These are phyloP conservation scores for Thinopyrum elongatum DNA, from an alignment of 176 grass and related monocot genomes.

Conservation along the genomic window DNA sequence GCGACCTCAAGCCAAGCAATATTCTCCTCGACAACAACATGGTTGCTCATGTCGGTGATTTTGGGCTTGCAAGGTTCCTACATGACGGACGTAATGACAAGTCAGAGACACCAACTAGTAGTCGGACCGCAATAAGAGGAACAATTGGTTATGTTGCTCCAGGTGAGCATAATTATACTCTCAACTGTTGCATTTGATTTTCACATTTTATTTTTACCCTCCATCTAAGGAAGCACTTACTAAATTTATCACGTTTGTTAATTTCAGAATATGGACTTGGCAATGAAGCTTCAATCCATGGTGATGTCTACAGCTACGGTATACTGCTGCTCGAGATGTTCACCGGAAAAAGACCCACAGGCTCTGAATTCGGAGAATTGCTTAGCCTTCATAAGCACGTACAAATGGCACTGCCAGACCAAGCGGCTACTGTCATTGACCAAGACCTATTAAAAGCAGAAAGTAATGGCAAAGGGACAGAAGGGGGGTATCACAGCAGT, in stretches of 20 bases:
- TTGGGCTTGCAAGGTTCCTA: constrained; percentile 28
- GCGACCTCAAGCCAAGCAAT: constrained; percentile 28
- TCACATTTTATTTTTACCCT: not conserved
- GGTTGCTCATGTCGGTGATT: constrained; percentile 22
- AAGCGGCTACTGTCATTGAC: not conserved
- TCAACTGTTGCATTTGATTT: not conserved
- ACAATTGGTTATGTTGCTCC: constrained; percentile 13
- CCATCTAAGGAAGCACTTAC: not conserved
- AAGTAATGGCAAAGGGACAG: not conserved
- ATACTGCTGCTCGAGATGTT: constrained; percentile 31
- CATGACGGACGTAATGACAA: not conserved
- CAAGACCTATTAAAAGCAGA: constrained; percentile 3
- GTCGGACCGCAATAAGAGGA: not conserved
- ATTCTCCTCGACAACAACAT: constrained; percentile 9
- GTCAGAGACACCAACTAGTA: not conserved
- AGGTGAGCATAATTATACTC: not conserved
- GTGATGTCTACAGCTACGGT: constrained; percentile 36
- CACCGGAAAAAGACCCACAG: constrained; percentile 28
- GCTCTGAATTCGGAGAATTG: not conserved
- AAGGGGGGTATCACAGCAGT: not conserved
- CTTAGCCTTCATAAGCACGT: constrained; percentile 17
- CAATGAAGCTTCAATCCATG: constrained; percentile 11
- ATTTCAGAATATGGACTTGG: constrained; percentile 12
- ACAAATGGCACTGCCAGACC: constrained; percentile 23
- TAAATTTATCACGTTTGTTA: not conserved